Conservation (phyloP, 2,329 filamentous ascomycete genomes). For the Aspergillus pseudoglaucus region DNA sequence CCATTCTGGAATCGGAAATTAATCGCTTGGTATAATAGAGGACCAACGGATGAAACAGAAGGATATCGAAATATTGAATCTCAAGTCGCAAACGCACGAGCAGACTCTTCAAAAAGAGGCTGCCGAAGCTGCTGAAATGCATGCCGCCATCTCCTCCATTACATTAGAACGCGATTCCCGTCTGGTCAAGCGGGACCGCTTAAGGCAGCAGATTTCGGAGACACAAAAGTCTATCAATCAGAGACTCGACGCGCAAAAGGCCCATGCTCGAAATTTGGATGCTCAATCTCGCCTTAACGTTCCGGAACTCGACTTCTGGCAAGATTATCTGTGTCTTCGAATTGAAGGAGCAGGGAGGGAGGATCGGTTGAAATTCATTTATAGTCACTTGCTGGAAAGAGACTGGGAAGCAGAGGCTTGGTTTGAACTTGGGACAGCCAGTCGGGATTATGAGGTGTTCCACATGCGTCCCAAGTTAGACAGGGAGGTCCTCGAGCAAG, state of each 20-base stretch:
- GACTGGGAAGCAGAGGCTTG: conserved; percentile 85
- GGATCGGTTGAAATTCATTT: conserved; percentile 85
- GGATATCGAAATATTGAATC: conserved; percentile 69
- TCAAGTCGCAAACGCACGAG: conserved; percentile 51
- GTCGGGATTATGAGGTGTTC: conserved; percentile 76
- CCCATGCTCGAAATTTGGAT: conserved; percentile 63
- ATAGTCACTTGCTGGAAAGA: conserved; percentile 75
- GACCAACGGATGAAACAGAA: conserved; percentile 84
- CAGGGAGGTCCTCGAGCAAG: conserved; percentile 47
- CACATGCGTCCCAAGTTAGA: conserved; percentile 66
- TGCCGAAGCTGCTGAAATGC: conserved; percentile 58
- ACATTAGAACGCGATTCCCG: conserved; percentile 51
- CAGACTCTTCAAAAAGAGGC: conserved; percentile 54
- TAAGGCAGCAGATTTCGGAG: conserved; percentile 50
- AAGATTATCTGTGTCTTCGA: conserved; percentile 76
- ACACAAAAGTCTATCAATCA: conserved; percentile 42
- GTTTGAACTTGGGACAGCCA: conserved; percentile 82
- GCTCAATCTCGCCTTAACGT: conserved; percentile 81
- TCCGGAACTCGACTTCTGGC: conserved; percentile 94
- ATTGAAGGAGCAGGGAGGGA: conserved; percentile 84
- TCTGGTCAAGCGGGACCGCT: conserved; percentile 48
- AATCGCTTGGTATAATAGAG: conserved; percentile 50
- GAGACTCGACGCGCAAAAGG: conserved; percentile 40
- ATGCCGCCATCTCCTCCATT: conserved; percentile 52
- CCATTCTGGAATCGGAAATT: background rate